A percentile compares a stretch with the other conserved stretches of the same genome.
Evolutionary conservation across 257 asterid species (phyloP).

Genomic region (Salvia miltiorrhiza): DNA sequence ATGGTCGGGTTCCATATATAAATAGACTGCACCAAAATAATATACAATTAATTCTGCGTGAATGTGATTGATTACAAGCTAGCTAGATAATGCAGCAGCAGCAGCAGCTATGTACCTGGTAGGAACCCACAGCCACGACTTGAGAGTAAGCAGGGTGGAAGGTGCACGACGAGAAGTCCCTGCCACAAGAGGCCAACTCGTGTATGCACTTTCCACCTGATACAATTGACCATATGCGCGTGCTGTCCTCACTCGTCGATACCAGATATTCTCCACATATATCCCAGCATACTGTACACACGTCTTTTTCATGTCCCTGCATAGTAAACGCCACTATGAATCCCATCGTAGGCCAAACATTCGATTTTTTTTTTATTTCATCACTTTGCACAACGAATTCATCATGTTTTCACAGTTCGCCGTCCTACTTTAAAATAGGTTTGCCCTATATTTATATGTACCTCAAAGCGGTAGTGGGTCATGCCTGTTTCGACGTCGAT

Average conservation of each 20-base stretch:
- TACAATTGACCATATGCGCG: constrained; percentile 37
- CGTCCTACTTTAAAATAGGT: no score
- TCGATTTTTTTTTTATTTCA: no score
- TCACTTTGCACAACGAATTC: no score
- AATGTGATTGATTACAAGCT: neutral
- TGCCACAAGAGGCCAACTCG: constrained; percentile 24
- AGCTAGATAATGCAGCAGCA: neutral
- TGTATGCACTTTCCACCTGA: constrained; percentile 28
- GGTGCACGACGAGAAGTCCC: constrained; percentile 40
- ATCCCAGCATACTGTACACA: constrained; percentile 45
- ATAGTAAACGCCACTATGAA: neutral
- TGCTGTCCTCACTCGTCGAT: constrained; percentile 43
- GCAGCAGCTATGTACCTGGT: constrained; percentile 25
- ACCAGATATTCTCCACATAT: constrained; percentile 36
- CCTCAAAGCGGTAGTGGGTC: constrained; percentile 29
- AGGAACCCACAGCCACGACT: constrained; percentile 41
- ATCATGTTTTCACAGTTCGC: no score
- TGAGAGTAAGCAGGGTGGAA: constrained; percentile 41
- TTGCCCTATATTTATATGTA: no score
- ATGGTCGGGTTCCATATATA: constrained; percentile 45
- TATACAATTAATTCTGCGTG: neutral
- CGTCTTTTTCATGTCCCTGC: constrained; percentile 42
- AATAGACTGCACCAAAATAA: constrained; percentile 26
- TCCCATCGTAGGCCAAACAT: no score
- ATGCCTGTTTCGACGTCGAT: constrained; percentile 39